Percentiles rank a stretch among this genome's conserved stretches.
Evolutionary conservation across 2,329 filamentous ascomycete species (phyloP).

Genomic region (Diaporthe sp.): DNA sequence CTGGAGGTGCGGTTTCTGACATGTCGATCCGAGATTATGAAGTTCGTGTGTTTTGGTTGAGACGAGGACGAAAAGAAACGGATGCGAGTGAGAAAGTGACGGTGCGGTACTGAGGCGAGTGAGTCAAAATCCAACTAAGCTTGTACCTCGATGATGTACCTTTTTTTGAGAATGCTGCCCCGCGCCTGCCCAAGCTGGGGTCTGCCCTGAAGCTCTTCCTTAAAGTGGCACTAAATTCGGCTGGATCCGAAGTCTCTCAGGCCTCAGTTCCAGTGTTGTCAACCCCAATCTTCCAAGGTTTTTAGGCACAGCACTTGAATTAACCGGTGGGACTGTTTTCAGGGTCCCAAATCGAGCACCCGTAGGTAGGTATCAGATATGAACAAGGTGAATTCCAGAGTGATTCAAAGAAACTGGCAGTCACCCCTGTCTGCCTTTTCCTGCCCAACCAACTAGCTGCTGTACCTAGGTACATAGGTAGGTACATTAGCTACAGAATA

Average conservation of each 20-base stretch:
- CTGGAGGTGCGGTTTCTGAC: conserved; percentile 37
- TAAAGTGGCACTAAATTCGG: conserved; percentile 22
- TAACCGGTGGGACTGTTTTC: background rate
- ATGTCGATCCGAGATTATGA: background rate
- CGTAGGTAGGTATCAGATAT: background rate
- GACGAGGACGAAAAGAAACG: background rate
- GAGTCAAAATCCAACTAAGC: conserved; percentile 37
- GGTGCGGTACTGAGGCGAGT: conserved; percentile 19
- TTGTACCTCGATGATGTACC: conserved; percentile 28
- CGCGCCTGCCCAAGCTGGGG: conserved; percentile 30
- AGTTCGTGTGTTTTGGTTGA: background rate
- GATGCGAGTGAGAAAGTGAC: background rate
- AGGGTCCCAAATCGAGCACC: background rate
- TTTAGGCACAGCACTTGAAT: background rate
- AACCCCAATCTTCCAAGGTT: background rate
- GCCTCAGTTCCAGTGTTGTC: background rate
- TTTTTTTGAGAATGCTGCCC: conserved; percentile 37
- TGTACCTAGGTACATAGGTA: background rate
- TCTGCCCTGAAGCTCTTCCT: background rate
- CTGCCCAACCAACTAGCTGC: background rate
- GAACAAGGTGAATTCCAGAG: background rate
- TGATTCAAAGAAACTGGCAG: background rate
- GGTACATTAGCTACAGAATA: background rate
- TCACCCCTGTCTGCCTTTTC: background rate
- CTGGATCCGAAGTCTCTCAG: conserved; percentile 8